Evolutionary conservation across 306 rosid species (phyloP), one percentile per base, ranked within the genome.

Genomic region (Quercus rubra): DNA sequence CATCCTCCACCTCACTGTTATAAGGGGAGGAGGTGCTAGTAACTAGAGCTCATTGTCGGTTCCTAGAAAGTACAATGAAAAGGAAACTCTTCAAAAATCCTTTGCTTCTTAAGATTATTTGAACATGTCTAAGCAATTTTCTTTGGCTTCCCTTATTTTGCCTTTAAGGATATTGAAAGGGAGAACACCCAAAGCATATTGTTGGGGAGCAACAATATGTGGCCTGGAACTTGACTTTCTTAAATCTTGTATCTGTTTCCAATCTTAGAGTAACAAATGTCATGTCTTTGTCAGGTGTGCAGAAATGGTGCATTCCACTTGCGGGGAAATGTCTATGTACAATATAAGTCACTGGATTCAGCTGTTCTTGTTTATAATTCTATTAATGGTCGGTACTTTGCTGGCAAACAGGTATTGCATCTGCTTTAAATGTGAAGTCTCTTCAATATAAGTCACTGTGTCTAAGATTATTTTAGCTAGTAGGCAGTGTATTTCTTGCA

Each of bases 271-370:
- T 62, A 74, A 71, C 78, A 49, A 73, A 74, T 77, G 68, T 72
- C 61, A 78, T 78, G 31, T 82, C 70, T 61, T 12, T 84, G 56
- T 74, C 91, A 95, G 99, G 99, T 91, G 79, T 91, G 99, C 80
- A 95, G 82, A 89, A 95, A 95, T 85, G 98, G 99, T 66, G 83
- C 99, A 35, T 92, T 86, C 84, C 99, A 95, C 90, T 79, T 92
- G 87, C 92, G 96, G 77, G 99, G 99, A 80, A 95, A 95, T 84
- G 92, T 95, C 76, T 92, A 92, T 17, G 78, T 91, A 52, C 97
- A 95, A 63, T 95, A 88, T 80, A 90, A 87, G 81, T 83, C 74
- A 8, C 67, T 92, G 88, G 97, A 92, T 83, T 91, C 99, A 33
- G 95, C 99, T 64, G 80, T 89, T 80, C 90, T 86, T 82, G 95